These are phyloP conservation scores for Auricularia auricula-judae DNA, from an alignment of 768 basidiomycete genomes.

Conservation along the genomic window DNA sequence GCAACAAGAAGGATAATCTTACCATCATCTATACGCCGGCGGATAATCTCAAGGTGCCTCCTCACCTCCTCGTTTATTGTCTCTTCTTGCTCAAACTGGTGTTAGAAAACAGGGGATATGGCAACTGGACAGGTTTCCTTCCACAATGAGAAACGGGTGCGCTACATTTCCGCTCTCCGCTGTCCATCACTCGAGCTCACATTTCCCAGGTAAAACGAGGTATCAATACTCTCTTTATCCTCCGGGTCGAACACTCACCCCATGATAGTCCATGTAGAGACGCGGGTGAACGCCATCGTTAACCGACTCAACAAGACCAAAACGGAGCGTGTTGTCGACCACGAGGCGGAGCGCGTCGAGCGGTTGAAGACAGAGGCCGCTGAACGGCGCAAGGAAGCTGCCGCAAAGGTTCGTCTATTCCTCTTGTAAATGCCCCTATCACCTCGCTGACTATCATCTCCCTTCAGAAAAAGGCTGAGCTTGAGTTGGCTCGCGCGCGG, in stretches of 20 bases:
- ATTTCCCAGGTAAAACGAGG: not conserved
- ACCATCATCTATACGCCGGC: slow-evolving; percentile 92
- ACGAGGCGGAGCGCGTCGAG: slow-evolving; percentile 79
- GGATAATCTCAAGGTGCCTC: slow-evolving; percentile 75
- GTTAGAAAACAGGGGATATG: slow-evolving; percentile 95
- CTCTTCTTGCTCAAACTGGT: not conserved
- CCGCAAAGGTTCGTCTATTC: slow-evolving; percentile 45
- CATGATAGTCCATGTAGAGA: slow-evolving; percentile 65
- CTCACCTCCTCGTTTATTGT: not conserved
- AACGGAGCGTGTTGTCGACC: slow-evolving; percentile 71
- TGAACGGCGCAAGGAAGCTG: slow-evolving; percentile 46
- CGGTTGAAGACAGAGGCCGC: slow-evolving; percentile 69
- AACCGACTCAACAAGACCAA: slow-evolving; percentile 95
- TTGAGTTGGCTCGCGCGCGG: slow-evolving; percentile 59
- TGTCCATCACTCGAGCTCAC: not conserved
- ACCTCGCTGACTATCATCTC: not conserved
- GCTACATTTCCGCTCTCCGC: not conserved
- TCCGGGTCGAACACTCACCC: not conserved
- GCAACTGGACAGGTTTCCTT: slow-evolving; percentile 94
- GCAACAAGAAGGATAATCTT: slow-evolving; percentile 91
- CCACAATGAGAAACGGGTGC: slow-evolving; percentile 77
- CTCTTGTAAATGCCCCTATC: not conserved
- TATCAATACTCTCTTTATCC: not conserved
- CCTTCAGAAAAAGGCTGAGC: slow-evolving; percentile 64
- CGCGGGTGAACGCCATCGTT: slow-evolving; percentile 80